phyloP scores from a whole-genome alignment of 495 filamentous ascomycete genomes.

The Aspergillus ellipticus region DNA sequence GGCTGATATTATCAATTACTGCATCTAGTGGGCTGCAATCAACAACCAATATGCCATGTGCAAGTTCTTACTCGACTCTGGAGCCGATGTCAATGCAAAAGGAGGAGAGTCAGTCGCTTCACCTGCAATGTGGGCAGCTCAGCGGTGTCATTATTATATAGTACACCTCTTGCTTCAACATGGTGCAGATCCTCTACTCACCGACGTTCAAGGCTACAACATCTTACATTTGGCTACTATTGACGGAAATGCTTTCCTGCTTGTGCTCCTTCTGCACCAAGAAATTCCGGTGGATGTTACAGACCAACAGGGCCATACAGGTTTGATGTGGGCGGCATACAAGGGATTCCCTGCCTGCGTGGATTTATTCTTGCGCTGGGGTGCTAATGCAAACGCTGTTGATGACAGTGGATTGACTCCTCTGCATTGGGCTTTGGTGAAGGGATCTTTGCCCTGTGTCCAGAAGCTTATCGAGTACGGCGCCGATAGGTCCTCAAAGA shows the following conservation, averaged over 20 bases:
- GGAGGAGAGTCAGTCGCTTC: conserved; percentile 92
- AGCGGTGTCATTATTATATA: conserved; percentile 85
- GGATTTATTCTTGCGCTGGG: conserved; percentile 91
- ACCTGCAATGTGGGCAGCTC: conserved; percentile 94
- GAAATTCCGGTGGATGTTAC: conserved; percentile 88
- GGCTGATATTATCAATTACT: conserved; percentile 8
- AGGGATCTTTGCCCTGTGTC: conserved; percentile 80
- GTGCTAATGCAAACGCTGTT: conserved; percentile 82
- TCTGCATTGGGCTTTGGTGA: conserved; percentile 94
- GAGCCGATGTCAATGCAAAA: conserved; percentile 89
- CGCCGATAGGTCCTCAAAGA: conserved; percentile 84
- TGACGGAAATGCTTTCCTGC: conserved; percentile 89
- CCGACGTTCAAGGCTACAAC: conserved; percentile 93
- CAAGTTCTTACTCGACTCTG: conserved; percentile 85
- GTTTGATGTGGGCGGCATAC: conserved; percentile 97
- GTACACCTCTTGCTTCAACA: conserved; percentile 76
- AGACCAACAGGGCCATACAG: conserved; percentile 86
- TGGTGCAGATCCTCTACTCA: conserved; percentile 85
- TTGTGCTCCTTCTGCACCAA: conserved; percentile 85
- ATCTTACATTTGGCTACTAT: conserved; percentile 95
- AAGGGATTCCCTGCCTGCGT: conserved; percentile 91
- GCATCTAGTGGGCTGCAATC: conserved; percentile 91
- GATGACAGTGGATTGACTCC: conserved; percentile 92
- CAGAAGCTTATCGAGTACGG: conserved; percentile 93
- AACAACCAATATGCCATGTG: conserved; percentile 97